Conservation (phyloP, 2,329 filamentous ascomycete species). For the Diaporthe helianthi region DNA sequence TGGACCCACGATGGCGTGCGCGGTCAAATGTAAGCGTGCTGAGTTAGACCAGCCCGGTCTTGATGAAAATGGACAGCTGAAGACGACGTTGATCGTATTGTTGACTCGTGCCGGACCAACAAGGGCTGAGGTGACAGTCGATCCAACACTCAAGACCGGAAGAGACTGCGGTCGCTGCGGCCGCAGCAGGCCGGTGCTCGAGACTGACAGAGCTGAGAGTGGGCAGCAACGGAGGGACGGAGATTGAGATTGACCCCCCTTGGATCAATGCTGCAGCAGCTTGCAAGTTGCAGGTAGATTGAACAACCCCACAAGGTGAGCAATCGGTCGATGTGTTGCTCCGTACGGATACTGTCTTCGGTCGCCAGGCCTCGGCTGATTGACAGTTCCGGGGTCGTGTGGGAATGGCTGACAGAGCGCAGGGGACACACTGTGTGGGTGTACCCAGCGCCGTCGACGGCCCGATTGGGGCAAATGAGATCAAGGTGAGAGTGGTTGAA, state of each 20-base stretch:
- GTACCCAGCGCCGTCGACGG: not conserved
- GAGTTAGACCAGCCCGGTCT: not conserved
- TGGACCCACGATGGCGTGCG: slow-evolving; percentile 10
- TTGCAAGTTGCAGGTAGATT: slow-evolving; percentile 8
- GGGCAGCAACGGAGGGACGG: slow-evolving; percentile 1
- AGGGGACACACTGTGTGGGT: slow-evolving; percentile 1
- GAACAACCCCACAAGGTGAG: slow-evolving; percentile 13
- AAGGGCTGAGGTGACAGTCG: not conserved
- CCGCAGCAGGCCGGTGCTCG: not conserved
- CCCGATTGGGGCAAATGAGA: slow-evolving; percentile 1
- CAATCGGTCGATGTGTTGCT: not conserved
- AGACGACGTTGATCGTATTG: slow-evolving; percentile 16
- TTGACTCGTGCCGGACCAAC: slow-evolving; percentile 10
- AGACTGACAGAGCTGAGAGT: not conserved
- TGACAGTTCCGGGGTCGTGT: too few species aligned
- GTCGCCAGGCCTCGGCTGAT: not conserved
- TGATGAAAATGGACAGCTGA: not conserved
- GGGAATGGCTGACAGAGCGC: not conserved
- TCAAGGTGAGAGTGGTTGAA: not conserved
- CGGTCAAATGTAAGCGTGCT: not conserved
- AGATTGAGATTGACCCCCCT: slow-evolving; percentile 21
- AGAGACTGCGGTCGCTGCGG: not conserved
- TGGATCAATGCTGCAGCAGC: not conserved
- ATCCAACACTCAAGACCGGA: not conserved
- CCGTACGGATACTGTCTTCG: not conserved